Conservation (phyloP, 2,329 filamentous ascomycete genomes). For the Hypoxylon sp. region DNA sequence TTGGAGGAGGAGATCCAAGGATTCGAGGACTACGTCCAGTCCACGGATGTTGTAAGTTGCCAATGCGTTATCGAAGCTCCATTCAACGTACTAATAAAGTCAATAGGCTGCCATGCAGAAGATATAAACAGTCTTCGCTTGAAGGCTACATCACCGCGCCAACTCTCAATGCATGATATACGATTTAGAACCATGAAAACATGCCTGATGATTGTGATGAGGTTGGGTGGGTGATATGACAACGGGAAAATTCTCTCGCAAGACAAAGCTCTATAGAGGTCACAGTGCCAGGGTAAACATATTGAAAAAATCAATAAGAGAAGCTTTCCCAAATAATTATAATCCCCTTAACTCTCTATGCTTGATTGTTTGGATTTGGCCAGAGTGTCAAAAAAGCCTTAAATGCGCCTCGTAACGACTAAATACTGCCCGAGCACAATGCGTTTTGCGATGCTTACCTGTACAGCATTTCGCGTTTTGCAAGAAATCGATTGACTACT, state of each 20-base stretch:
- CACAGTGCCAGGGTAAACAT: constrained; percentile 44
- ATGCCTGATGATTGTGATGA: constrained; percentile 54
- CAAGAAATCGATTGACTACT: constrained; percentile 10
- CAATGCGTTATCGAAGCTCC: background rate
- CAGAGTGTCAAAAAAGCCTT: too few relatives aligned
- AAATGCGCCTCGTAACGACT: background rate
- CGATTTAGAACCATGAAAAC: constrained; percentile 50
- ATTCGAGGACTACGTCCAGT: constrained; percentile 97
- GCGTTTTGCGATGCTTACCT: background rate
- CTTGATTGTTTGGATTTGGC: constrained; percentile 6
- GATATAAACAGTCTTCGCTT: constrained; percentile 72
- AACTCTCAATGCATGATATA: constrained; percentile 53
- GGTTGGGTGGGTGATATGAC: constrained; percentile 49
- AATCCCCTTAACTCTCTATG: background rate
- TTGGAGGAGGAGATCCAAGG: constrained; percentile 86
- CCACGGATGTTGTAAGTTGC: constrained; percentile 80
- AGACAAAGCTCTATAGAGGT: constrained; percentile 49
- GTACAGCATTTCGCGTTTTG: background rate
- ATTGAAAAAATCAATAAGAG: constrained; percentile 45
- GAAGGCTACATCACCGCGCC: constrained; percentile 44
- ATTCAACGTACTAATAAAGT: constrained; percentile 35
- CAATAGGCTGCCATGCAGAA: constrained; percentile 84
- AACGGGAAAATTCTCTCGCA: constrained; percentile 40
- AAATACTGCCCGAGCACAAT: background rate
- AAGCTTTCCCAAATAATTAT: constrained; percentile 20